phyloP scores from a whole-genome alignment of 768 basidiomycete species.

The Serendipita vermifera region DNA sequence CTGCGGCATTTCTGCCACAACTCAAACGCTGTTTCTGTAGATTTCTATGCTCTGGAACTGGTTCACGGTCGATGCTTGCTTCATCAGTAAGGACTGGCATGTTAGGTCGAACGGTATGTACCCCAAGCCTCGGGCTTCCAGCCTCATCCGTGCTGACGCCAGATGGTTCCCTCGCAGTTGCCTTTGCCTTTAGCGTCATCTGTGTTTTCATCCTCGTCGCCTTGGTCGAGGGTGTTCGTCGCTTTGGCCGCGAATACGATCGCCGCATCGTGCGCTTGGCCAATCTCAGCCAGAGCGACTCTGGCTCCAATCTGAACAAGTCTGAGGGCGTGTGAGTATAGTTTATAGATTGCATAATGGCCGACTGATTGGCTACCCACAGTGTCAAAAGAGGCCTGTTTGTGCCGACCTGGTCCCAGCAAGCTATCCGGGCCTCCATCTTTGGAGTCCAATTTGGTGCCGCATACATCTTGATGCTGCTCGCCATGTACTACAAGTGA shows the following conservation, averaged over 20 bases:
- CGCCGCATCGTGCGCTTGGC: slow-evolving; percentile 15
- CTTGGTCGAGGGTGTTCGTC: slow-evolving; percentile 20
- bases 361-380: too few relatives aligned
- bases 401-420: slow-evolving; percentile 20
- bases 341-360: too few relatives aligned
- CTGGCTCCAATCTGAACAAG: not conserved
- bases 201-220: slow-evolving; percentile 23
- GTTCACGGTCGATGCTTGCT: slow-evolving; percentile 23
- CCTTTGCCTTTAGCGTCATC: slow-evolving; percentile 22
- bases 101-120: slow-evolving; percentile 16
- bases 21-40: too few relatives aligned
- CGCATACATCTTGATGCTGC: slow-evolving; percentile 23
- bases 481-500: slow-evolving; percentile 14
- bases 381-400: too few relatives aligned
- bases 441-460: slow-evolving; percentile 22
- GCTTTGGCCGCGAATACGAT: slow-evolving; percentile 22
- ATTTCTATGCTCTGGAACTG: slow-evolving; percentile 25
- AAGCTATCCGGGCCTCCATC: slow-evolving; percentile 17
- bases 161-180: too few relatives aligned
- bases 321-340: not conserved
- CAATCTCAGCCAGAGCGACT: too few relatives aligned
- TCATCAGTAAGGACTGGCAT: slow-evolving; percentile 22
- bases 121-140: too few relatives aligned
- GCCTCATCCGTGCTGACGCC: too few relatives aligned
- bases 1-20: not conserved